Evolutionary conservation across 1,284 basidiomycete species (phyloP), one percentile per base, ranked within the genome.

Genomic region (Puccinia horiana): DNA sequence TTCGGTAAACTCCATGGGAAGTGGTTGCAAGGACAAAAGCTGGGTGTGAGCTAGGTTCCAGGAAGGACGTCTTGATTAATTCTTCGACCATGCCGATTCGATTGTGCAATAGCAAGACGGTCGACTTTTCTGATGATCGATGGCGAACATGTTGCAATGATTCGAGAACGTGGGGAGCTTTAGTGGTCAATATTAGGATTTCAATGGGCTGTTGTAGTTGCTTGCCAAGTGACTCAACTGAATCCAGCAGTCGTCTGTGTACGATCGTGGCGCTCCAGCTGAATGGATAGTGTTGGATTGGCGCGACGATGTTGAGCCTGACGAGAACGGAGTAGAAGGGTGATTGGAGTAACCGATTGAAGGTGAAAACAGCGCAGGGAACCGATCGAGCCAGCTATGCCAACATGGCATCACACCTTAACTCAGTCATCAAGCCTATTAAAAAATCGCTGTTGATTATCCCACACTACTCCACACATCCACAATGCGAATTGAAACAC

Each of bases 71-170:
- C 26, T 85, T 85, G 69, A 85, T 81, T 5, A 87, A 76, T 42
- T 83, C 81, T 54, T 87, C 86, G 20, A 87, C 83, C 35, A 87
- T 84, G 29, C 86, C 86, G 84, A 87, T 84, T 49, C 86, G 86
- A 69, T 87, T 87, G 79, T 87, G 86, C 32, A 87, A 82, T 4
- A 87, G 83, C 9, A 87, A 85, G 56, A 87, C 83, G 4, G 86
- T 87, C 5, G 85, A 84, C 52, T 84, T 84, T 0, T 85, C 84
- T 26, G 86, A 85, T 37, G 87, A 83, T 29, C 86, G 85, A 32
- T 84, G 83, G 16, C 83, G 58, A 20, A 87, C 78, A 20, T 83
- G 78, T n/a, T 83, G 76, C 4, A 87, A 65, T 18, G 86, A 85
- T 6, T 83, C 76, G 0, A 84, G 67, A 0, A 85, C 85, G 1